A percentile compares a stretch with the other conserved stretches of the same genome.
phyloP scores from a whole-genome alignment of 192 early-diverging fungal genomes.

The Backusella macrospora region DNA sequence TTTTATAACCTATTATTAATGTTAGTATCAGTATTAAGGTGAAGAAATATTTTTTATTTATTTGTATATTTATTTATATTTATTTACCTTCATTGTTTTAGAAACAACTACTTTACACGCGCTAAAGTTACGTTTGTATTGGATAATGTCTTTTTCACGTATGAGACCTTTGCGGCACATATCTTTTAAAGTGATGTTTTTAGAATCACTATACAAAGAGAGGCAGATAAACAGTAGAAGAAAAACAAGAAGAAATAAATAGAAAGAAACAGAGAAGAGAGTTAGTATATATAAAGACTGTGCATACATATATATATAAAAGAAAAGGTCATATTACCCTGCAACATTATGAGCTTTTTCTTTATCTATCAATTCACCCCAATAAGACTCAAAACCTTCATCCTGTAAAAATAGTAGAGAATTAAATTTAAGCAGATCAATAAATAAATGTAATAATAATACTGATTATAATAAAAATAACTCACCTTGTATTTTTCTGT shows the following conservation, averaged over 20 bases:
- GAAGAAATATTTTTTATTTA: neutral
- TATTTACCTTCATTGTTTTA: conserved; percentile 40
- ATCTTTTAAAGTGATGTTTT: conserved; percentile 43
- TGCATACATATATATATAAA: neutral
- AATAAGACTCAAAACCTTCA: conserved; percentile 36
- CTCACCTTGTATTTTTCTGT: conserved; percentile 13
- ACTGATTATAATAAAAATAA: neutral
- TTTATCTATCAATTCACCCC: conserved; percentile 34
- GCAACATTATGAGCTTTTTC: conserved; percentile 42
- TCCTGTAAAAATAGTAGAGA: conserved; percentile 1
- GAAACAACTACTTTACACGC: conserved; percentile 42
- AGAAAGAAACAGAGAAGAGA: too few species aligned
- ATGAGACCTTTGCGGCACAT: conserved; percentile 45
- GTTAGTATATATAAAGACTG: neutral
- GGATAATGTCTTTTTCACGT: conserved; percentile 37
- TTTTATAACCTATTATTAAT: conserved; percentile 35
- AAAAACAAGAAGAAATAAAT: neutral
- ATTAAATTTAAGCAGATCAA: neutral
- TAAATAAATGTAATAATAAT: neutral
- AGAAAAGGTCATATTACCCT: conserved; percentile 28
- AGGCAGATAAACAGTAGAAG: neutral
- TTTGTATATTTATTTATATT: neutral
- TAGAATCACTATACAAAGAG: conserved; percentile 35
- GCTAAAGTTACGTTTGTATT: conserved; percentile 48
- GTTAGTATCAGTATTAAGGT: neutral